Conservation (phyloP, 1,284 basidiomycete species). For the Ustilago trichophora region DNA sequence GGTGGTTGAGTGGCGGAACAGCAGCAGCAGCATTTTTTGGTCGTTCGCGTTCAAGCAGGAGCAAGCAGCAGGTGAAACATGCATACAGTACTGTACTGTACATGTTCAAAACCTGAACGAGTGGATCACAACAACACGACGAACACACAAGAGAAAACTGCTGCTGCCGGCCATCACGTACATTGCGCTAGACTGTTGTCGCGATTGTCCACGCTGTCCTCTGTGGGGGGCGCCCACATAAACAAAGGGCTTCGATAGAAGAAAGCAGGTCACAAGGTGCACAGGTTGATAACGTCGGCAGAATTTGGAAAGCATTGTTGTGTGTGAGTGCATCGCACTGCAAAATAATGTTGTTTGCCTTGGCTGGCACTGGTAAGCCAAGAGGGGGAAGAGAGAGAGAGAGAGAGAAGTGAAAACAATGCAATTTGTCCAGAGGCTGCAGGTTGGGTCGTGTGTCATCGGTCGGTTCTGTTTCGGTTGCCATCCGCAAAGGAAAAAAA, state of each 20-base stretch:
- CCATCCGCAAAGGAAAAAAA: not conserved
- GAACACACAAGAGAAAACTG: too few species aligned
- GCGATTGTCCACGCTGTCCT: too few species aligned
- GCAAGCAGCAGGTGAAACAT: constrained; percentile 6
- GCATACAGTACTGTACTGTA: too few species aligned
- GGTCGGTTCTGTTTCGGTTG: constrained; percentile 20
- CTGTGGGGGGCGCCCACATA: too few species aligned
- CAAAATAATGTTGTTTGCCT: not conserved
- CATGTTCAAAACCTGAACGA: not conserved
- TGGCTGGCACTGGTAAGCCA: too few species aligned
- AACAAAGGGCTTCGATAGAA: too few species aligned
- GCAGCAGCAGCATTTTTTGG: not conserved
- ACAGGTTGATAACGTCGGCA: not conserved
- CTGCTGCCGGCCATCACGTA: too few species aligned
- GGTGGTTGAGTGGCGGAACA: not conserved
- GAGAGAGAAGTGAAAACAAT: too few species aligned
- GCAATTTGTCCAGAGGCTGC: too few species aligned
- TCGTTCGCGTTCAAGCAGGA: not conserved
- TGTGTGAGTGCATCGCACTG: not conserved
- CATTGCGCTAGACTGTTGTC: too few species aligned
- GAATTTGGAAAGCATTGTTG: not conserved
- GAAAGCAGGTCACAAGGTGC: constrained; percentile 3
- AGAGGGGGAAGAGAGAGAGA: not conserved
- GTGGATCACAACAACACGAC: not conserved
- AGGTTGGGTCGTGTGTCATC: constrained; percentile 19